These are phyloP conservation scores for Pterula multifida DNA, from an alignment of 1,284 basidiomycete species.

Conservation along the genomic window DNA sequence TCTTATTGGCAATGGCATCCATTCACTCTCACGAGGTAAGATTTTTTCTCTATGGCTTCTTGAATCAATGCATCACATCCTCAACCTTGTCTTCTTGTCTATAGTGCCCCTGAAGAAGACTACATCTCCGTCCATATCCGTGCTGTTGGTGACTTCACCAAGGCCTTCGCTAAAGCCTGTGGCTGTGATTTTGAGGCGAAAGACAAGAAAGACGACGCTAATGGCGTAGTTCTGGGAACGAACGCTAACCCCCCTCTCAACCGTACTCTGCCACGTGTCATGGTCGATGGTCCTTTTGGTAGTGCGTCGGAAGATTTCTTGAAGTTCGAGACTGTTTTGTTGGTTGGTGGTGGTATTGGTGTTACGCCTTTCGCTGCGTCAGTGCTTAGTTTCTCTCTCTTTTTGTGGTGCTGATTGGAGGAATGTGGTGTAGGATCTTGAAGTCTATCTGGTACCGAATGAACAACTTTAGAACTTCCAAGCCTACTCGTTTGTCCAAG, in stretches of 20 bases:
- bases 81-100: too few species aligned
- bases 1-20: constrained; percentile 94
- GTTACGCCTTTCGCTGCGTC: constrained; percentile 87
- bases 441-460: constrained; percentile 94
- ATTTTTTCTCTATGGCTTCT: constrained; percentile 3
- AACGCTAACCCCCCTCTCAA: constrained; percentile 50
- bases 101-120: constrained; percentile 78
- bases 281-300: constrained; percentile 86
- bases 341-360: constrained; percentile 85
- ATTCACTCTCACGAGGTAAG: constrained; percentile 74
- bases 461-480: constrained; percentile 66
- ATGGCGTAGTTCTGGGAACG: constrained; percentile 48
- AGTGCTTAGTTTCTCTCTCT: constrained; percentile 18
- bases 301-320: constrained; percentile 78
- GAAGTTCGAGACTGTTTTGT: constrained; percentile 75
- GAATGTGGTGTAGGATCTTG: constrained; percentile 47
- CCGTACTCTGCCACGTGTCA: constrained; percentile 70
- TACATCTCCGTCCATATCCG: constrained; percentile 87
- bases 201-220: constrained; percentile 30
- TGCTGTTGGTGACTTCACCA: constrained; percentile 78
- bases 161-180: constrained; percentile 63
- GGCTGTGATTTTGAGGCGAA: constrained; percentile 73
- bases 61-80: not conserved
- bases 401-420: constrained; percentile 8
- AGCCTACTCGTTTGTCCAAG: constrained; percentile 68